phyloP scores from a whole-genome alignment of 768 basidiomycete genomes.

The Psilocybe cyanescens region DNA sequence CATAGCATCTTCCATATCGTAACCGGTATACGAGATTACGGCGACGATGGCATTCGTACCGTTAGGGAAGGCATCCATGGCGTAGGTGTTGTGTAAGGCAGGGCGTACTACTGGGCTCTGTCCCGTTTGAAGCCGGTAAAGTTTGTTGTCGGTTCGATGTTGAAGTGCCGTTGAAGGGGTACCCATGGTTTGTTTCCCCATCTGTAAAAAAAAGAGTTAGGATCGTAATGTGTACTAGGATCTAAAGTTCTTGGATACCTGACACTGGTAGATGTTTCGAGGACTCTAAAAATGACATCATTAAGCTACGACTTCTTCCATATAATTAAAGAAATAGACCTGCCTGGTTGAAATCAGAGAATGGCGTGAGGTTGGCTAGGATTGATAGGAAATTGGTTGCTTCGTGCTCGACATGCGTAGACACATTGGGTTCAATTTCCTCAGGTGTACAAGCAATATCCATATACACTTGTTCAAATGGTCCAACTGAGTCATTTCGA shows the following conservation, averaged over 20 bases:
- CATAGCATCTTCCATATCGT: constrained; percentile 99
- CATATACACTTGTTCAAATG: constrained; percentile 99
- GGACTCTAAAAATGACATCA: constrained; percentile 59
- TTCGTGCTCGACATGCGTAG: constrained; percentile 91
- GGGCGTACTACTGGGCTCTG: constrained; percentile 97
- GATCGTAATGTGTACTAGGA: not conserved
- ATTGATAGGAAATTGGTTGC: constrained; percentile 97
- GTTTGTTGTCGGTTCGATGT: constrained; percentile 97
- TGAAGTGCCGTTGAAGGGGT: constrained; percentile 91
- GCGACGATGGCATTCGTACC: constrained; percentile 98
- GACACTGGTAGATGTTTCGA: constrained; percentile 92
- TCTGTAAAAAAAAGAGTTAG: constrained; percentile 49
- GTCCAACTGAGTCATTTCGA: constrained; percentile 85
- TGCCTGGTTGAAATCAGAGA: constrained; percentile 99
- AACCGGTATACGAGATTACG: constrained; percentile 99
- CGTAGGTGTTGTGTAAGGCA: constrained; percentile 88
- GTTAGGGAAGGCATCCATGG: constrained; percentile 98
- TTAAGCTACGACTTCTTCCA: not conserved
- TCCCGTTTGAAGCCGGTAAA: constrained; percentile 93
- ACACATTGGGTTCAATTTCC: constrained; percentile 77
- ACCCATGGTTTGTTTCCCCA: constrained; percentile 99
- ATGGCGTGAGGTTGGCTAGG: constrained; percentile 96
- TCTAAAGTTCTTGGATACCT: constrained; percentile 47
- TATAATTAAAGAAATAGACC: constrained; percentile 27
- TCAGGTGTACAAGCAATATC: constrained; percentile 91